These are phyloP conservation scores for Lepidium africanum DNA, from an alignment of 345 rosid genomes.

Conservation along the genomic window DNA sequence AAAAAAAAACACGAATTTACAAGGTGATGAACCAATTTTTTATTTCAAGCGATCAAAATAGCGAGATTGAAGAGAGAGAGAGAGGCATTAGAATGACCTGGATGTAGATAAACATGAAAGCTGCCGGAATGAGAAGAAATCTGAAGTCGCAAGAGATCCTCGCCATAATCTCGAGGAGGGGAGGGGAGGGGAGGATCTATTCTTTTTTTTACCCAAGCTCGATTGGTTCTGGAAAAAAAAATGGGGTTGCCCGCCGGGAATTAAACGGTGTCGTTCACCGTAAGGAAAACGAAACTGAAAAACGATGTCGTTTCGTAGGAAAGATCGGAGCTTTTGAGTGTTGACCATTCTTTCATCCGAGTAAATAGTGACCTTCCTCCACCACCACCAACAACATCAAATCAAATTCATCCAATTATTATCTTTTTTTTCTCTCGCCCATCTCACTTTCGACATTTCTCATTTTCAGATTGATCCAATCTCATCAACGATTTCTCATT, in stretches of 20 bases:
- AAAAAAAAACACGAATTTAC: background rate
- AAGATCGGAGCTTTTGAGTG: too few relatives aligned
- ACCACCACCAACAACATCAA: background rate
- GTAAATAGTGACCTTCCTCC: background rate
- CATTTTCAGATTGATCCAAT: background rate
- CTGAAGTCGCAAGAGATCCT: constrained; percentile 58
- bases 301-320: too few relatives aligned
- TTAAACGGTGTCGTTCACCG: too few relatives aligned
- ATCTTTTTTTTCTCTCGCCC: background rate
- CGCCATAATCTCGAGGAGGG: constrained; percentile 27
- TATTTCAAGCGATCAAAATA: background rate
- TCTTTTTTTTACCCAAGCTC: too few relatives aligned
- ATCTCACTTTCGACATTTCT: background rate
- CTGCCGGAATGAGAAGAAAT: constrained; percentile 72
- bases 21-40: background rate
- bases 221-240: too few relatives aligned
- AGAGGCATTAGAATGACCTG: constrained; percentile 40
- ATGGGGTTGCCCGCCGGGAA: background rate
- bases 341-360: background rate
- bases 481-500: too few relatives aligned
- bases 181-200: background rate
- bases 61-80: background rate
- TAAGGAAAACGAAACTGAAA: too few relatives aligned
- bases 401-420: constrained; percentile 1
- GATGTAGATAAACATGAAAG: constrained; percentile 62